phyloP scores from a whole-genome alignment of 305 asterid genomes.

The Rubia peregrina region DNA sequence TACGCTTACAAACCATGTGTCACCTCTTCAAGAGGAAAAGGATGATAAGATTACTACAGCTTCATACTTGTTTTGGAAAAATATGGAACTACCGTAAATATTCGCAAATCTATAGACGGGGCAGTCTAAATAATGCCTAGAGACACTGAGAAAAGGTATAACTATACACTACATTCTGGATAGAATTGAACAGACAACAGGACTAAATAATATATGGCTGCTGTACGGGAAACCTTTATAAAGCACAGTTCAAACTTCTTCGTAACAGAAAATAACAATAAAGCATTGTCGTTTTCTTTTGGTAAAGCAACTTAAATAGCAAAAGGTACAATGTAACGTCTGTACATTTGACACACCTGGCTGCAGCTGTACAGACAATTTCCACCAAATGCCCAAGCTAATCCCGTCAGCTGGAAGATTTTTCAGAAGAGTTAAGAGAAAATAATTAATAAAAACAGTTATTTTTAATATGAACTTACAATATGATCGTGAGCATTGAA shows the following conservation, averaged over 20 bases:
- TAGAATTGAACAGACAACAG: neutral
- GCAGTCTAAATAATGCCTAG: neutral
- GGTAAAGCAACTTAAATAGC: neutral
- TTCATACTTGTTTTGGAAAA: neutral
- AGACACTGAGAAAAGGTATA: neutral
- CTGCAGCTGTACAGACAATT: slow-evolving; percentile 86
- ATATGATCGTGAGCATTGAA: slow-evolving; percentile 63
- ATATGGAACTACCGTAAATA: neutral
- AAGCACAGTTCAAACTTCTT: neutral
- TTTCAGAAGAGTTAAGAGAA: slow-evolving; percentile 20
- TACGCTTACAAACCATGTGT: neutral
- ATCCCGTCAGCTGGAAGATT: slow-evolving; percentile 63
- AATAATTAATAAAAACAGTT: slow-evolving; percentile 14
- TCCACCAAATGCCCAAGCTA: slow-evolving; percentile 86
- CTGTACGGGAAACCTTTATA: neutral
- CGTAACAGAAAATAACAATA: neutral
- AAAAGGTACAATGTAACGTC: neutral
- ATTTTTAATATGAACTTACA: slow-evolving; percentile 39
- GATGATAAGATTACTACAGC: neutral
- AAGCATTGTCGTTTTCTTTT: neutral
- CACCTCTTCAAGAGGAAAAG: neutral
- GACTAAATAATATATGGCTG: neutral
- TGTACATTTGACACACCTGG: slow-evolving; percentile 42
- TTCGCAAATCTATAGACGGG: neutral
- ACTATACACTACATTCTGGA: neutral